phyloP scores from a whole-genome alignment of 2,329 filamentous ascomycete genomes.

The Cercospora zeae-maydis region DNA sequence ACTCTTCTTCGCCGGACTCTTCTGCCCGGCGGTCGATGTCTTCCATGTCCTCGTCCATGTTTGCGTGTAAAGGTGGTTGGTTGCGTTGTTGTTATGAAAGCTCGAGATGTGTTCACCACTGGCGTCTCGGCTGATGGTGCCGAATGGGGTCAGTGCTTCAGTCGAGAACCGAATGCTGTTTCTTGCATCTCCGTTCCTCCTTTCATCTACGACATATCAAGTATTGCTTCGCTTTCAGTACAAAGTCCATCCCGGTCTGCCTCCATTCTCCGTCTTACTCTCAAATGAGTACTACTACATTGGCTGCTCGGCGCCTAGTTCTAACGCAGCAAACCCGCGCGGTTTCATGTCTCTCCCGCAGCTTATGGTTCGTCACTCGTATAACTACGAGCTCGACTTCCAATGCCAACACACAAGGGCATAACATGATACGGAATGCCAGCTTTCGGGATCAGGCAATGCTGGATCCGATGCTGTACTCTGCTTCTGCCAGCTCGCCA shows the following conservation, averaged over 20 bases:
- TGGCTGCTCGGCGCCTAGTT: not conserved
- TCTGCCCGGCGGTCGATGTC: constrained; percentile 15
- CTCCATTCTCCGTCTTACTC: not conserved
- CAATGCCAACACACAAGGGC: not conserved
- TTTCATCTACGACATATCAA: not conserved
- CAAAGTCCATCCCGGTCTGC: not conserved
- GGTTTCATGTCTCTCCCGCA: not conserved
- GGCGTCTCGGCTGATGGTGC: not conserved
- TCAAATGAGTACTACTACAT: not conserved
- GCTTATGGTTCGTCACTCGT: not conserved
- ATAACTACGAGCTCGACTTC: not conserved
- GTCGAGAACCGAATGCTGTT: not conserved
- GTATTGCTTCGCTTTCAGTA: not conserved
- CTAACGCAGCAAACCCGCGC: not conserved
- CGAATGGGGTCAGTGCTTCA: not conserved
- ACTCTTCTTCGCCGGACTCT: constrained; percentile 35
- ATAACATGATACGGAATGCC: not conserved
- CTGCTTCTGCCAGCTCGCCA: too few relatives aligned
- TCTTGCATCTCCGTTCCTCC: not conserved
- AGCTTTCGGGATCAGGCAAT: not conserved
- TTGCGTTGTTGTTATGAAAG: not conserved
- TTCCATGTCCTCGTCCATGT: constrained; percentile 19
- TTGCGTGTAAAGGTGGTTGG: not conserved
- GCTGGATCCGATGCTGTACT: too few relatives aligned
- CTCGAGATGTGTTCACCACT: not conserved